Base-by-base conservation (phyloP, 352 stramenopile species). In the Phytopythium cucurbitacearum region DNA sequence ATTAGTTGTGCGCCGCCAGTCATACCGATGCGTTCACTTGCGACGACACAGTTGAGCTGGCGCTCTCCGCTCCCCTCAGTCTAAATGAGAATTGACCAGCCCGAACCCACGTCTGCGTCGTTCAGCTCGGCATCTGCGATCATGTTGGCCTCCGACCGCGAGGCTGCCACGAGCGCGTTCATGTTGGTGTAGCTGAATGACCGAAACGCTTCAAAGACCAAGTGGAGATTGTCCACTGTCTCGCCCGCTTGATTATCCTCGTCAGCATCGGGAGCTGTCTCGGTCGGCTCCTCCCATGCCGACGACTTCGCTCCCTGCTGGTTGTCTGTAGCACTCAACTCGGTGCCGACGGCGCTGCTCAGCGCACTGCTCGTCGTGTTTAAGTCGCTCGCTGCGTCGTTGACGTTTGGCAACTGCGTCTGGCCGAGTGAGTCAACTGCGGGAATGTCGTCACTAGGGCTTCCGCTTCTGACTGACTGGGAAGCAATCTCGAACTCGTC, bases 111-210 rank as follows among this genome's bases (percentile, higher is more conserved):
- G 56, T 78, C 74, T 7, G 74, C 62, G 37, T 71, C 59, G 58
- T 70, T 67, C 13, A 85, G 57, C 12, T 68, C 61, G 5, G 64
- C 62, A 48, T 84, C 68, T 0, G 70, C 68, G 15, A 87, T 75
- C 56, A 87, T 46, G 36, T 87, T 72, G 10, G 85, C 85, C 70
- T 94, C 82, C 1, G 74, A 76, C 60, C 78, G 72, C 1, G 82
- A 91, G 28, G 85, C 82, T 5, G 85, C 80, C 8, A 76, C 80
- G 13, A 94, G 65, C 13, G 85, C 85, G 16, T 85, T 91, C 79
- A 91, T 93, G 65, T 94, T 94, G 35, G 80, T 94, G 54, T 86
- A 91, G 64, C 80, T 91, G 52, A 94, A 93, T 21, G 70, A 87
- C 32, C 70, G 77, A 57, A 94, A 94, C 2, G 67, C 70, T 57